Percentiles rank a stretch among this genome's conserved stretches.
Evolutionary conservation across 176 grass and related monocot genomes (phyloP).

Genomic region (Miscanthus lutarioriparius): DNA sequence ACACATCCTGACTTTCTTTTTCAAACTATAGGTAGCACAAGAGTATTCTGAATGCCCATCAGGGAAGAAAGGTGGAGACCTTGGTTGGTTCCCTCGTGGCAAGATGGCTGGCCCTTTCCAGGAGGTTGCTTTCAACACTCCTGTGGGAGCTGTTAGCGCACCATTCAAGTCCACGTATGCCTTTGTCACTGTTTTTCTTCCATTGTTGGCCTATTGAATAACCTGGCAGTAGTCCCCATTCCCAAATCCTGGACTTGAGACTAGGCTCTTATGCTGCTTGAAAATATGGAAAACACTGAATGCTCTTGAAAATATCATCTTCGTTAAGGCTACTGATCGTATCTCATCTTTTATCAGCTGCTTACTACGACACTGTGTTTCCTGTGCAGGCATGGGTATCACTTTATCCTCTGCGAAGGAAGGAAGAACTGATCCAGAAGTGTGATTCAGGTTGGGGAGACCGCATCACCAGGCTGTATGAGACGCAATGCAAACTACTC

Average conservation of each 20-base stretch:
- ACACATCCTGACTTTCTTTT: background rate
- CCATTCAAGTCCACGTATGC: slow-evolving; percentile 95
- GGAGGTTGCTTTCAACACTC: slow-evolving; percentile 90
- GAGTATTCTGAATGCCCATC: slow-evolving; percentile 96
- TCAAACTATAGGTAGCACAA: slow-evolving; percentile 53
- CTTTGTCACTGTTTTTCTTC: background rate
- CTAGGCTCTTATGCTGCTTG: background rate
- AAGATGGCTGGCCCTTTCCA: slow-evolving; percentile 99
- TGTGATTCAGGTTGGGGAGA: background rate
- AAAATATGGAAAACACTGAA: background rate
- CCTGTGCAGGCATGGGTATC: slow-evolving; percentile 75
- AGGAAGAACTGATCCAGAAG: slow-evolving; percentile 66
- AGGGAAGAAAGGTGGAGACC: slow-evolving; percentile 96
- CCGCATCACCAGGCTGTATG: background rate
- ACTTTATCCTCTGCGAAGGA: slow-evolving; percentile 82
- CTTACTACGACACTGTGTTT: background rate
- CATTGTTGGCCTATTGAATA: background rate
- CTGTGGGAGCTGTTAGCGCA: slow-evolving; percentile 74
- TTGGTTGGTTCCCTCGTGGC: slow-evolving; percentile 94
- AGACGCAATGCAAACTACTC: background rate
- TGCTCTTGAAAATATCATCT: background rate
- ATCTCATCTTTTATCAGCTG: background rate
- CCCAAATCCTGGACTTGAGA: slow-evolving; percentile 1
- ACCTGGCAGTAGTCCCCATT: background rate
- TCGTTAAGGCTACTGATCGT: background rate